Percentiles rank a stretch among this genome's conserved stretches.
These are phyloP conservation scores for Cylindrotheca closterium DNA, from an alignment of 108 stramenopile species.

Conservation along the genomic window DNA sequence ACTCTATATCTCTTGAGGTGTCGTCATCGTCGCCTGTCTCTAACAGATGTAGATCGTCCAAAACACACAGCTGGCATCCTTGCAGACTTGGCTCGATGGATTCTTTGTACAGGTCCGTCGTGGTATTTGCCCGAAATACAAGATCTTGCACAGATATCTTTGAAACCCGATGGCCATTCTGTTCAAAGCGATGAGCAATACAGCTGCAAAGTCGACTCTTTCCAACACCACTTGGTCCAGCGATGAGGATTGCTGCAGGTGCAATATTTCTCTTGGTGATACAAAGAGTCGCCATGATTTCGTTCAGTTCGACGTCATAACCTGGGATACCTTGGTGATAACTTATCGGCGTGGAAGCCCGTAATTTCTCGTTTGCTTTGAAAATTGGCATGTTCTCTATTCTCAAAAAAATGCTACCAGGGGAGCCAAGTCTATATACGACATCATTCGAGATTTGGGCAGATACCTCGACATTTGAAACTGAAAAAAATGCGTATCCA, in stretches of 20 bases:
- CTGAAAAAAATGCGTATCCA: conserved; percentile 5
- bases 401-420: background rate
- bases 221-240: conserved; percentile 80
- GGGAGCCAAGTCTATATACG: background rate
- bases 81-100: conserved; percentile 19
- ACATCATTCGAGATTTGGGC: background rate
- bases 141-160: conserved; percentile 37
- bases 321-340: conserved; percentile 39
- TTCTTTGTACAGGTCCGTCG: conserved; percentile 38
- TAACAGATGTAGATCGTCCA: conserved; percentile 74
- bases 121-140: conserved; percentile 43
- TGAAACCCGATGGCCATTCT: background rate
- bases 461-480: background rate
- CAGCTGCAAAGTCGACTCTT: conserved; percentile 66
- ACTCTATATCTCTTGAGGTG: conserved; percentile 45
- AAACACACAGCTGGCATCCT: conserved; percentile 37
- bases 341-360: background rate
- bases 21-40: conserved; percentile 27
- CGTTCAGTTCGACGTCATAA: conserved; percentile 49
- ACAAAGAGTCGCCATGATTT: conserved; percentile 30
- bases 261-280: conserved; percentile 25
- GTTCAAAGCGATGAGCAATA: conserved; percentile 11
- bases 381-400: background rate
- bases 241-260: conserved; percentile 58
- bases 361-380: background rate